Evolutionary conservation across 1,284 basidiomycete species (phyloP).

Genomic region (Somion occarium): DNA sequence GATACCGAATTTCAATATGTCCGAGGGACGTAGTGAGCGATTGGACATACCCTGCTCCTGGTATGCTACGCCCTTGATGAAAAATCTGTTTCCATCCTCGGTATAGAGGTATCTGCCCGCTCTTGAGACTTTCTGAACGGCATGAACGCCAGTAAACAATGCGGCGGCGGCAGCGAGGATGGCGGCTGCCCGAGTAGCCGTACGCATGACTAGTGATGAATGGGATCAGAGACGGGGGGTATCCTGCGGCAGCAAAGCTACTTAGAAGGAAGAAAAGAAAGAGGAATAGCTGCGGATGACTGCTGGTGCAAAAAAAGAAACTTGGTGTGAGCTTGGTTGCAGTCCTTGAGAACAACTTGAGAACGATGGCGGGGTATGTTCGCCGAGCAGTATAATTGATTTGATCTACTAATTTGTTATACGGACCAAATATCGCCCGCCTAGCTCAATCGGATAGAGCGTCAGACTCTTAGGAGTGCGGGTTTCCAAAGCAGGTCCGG

Average conservation of each 20-base stretch:
- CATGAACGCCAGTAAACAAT: constrained; percentile 38
- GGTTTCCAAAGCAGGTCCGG: background rate
- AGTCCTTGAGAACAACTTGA: background rate
- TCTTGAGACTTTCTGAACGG: constrained; percentile 57
- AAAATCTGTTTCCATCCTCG: constrained; percentile 73
- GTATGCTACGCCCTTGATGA: constrained; percentile 90
- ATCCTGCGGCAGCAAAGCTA: background rate
- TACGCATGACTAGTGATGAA: constrained; percentile 21
- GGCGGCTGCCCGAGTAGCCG: constrained; percentile 17
- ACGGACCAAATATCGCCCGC: no score
- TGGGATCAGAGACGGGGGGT: constrained; percentile 5
- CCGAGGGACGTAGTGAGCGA: background rate
- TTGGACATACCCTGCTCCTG: constrained; percentile 69
- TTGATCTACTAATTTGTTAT: no score
- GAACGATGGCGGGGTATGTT: no score
- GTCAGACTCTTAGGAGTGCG: constrained; percentile 62
- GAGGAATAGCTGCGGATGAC: constrained; percentile 3
- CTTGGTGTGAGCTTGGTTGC: background rate
- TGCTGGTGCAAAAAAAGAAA: constrained; percentile 1
- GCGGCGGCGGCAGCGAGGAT: constrained; percentile 22
- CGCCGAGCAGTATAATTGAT: no score
- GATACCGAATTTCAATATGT: background rate
- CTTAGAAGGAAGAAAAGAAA: constrained; percentile 2
- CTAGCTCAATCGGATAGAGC: constrained; percentile 87
- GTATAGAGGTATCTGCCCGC: constrained; percentile 78